phyloP scores from a whole-genome alignment of 75 land plant species.

The Gnetum montanum region DNA sequence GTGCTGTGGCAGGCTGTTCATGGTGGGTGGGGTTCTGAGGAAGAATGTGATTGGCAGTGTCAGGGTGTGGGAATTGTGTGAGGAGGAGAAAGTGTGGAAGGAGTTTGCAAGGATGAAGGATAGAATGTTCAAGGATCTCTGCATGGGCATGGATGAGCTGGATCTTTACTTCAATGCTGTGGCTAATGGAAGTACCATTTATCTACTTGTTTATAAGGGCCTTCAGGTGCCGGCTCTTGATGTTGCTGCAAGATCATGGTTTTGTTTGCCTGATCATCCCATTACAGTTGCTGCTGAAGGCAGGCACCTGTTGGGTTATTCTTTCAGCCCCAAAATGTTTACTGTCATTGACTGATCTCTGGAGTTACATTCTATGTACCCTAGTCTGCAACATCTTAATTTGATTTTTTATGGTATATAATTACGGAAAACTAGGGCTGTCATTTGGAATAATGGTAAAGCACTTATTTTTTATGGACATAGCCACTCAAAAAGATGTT shows the following conservation, averaged over 20 bases:
- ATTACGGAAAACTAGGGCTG: too few relatives aligned
- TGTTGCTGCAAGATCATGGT: not conserved
- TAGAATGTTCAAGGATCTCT: slow-evolving; percentile 7
- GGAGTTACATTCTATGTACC: too few relatives aligned
- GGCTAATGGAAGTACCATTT: slow-evolving; percentile 1
- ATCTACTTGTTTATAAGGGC: not conserved
- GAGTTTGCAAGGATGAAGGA: slow-evolving; percentile 21
- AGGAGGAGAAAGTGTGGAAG: slow-evolving; percentile 15
- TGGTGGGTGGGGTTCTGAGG: slow-evolving; percentile 23
- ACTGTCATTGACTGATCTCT: not conserved
- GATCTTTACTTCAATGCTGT: not conserved
- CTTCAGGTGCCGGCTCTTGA: not conserved
- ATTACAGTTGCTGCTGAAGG: not conserved
- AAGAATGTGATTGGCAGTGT: slow-evolving; percentile 14
- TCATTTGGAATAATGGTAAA: too few relatives aligned
- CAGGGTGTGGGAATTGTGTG: slow-evolving; percentile 20
- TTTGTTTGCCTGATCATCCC: not conserved
- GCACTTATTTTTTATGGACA: too few relatives aligned
- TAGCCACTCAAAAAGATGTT: too few relatives aligned
- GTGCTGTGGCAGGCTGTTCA: slow-evolving; percentile 20
- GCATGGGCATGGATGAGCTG: not conserved
- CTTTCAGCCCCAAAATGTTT: not conserved
- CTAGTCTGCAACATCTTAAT: too few relatives aligned
- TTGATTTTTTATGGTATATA: too few relatives aligned
- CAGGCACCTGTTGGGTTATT: not conserved